These are phyloP conservation scores for Ophiostoma piceae DNA, from an alignment of 2,329 filamentous ascomycete species.

Conservation along the genomic window DNA sequence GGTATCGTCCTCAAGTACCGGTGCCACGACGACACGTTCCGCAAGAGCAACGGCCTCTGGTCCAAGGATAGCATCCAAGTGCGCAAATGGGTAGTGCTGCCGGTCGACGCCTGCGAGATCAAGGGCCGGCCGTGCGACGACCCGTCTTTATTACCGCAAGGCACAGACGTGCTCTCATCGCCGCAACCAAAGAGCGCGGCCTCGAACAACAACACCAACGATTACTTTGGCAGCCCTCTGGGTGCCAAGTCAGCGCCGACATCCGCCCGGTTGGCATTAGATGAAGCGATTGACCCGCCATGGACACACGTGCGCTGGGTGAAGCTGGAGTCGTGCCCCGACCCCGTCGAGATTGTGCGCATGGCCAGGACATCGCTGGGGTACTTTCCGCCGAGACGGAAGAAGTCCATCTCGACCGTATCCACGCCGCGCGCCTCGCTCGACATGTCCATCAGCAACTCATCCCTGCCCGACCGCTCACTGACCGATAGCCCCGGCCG, in stretches of 20 bases:
- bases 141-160: slow-evolving; percentile 41
- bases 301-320: slow-evolving; percentile 93
- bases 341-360: slow-evolving; percentile 78
- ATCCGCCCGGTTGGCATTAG: slow-evolving; percentile 25
- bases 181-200: slow-evolving; percentile 37
- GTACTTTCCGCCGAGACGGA: slow-evolving; percentile 84
- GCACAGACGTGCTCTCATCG: slow-evolving; percentile 48
- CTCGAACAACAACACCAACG: slow-evolving; percentile 2
- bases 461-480: slow-evolving; percentile 31
- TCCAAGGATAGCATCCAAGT: slow-evolving; percentile 85
- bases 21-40: slow-evolving; percentile 74
- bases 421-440: slow-evolving; percentile 64
- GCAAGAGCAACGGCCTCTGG: slow-evolving; percentile 91
- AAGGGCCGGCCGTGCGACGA: slow-evolving; percentile 66
- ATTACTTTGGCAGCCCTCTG: slow-evolving; percentile 18
- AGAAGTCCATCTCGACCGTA: slow-evolving; percentile 68
- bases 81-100: slow-evolving; percentile 73
- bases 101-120: slow-evolving; percentile 81
- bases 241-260: slow-evolving; percentile 23
- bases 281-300: slow-evolving; percentile 51
- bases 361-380: slow-evolving; percentile 75
- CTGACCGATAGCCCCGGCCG: slow-evolving; percentile 35
- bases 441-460: slow-evolving; percentile 48
- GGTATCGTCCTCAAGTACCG: slow-evolving; percentile 87
- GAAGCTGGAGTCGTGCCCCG: slow-evolving; percentile 60